These are phyloP conservation scores for Tylopilus sp. DNA, from an alignment of 1,284 basidiomycete genomes.

Conservation along the genomic window DNA sequence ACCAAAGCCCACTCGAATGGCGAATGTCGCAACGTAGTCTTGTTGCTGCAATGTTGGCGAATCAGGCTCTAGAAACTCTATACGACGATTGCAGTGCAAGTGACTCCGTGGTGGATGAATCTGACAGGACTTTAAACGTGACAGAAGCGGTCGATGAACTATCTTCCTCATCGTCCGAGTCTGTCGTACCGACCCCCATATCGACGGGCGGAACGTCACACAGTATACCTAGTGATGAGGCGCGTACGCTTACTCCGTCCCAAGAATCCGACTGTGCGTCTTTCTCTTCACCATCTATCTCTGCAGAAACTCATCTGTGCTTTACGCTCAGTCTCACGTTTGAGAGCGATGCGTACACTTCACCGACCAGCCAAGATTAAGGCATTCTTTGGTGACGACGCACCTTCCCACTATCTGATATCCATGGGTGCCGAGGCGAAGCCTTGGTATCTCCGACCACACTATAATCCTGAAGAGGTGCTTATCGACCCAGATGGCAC, in stretches of 20 bases:
- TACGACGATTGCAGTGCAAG: conserved; percentile 26
- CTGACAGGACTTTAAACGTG: conserved; percentile 21
- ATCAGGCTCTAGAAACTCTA: conserved; percentile 32
- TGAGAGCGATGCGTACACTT: conserved; percentile 24
- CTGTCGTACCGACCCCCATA: conserved; percentile 18
- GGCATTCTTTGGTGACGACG: conserved; percentile 73
- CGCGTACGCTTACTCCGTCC: not conserved
- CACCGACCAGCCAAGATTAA: conserved; percentile 58
- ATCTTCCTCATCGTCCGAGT: conserved; percentile 6
- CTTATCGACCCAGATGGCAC: conserved; percentile 74
- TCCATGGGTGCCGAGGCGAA: conserved; percentile 55
- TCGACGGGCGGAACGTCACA: conserved; percentile 18
- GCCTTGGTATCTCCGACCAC: conserved; percentile 77
- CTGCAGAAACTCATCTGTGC: conserved; percentile 5
- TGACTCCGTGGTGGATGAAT: conserved; percentile 21
- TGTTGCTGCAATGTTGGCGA: conserved; percentile 40
- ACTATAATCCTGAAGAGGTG: conserved; percentile 73
- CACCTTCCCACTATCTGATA: conserved; percentile 54
- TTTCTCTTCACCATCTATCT: not conserved
- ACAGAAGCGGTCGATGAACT: conserved; percentile 12
- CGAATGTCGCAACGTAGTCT: conserved; percentile 58
- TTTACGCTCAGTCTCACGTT: conserved; percentile 18
- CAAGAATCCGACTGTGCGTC: conserved; percentile 34
- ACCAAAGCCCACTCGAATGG: conserved; percentile 59
- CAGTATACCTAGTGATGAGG: not conserved